Percentiles rank a stretch among this genome's conserved stretches.
Conservation (phyloP, 2,329 filamentous ascomycete genomes). For the Coniochaeta ligniaria region DNA sequence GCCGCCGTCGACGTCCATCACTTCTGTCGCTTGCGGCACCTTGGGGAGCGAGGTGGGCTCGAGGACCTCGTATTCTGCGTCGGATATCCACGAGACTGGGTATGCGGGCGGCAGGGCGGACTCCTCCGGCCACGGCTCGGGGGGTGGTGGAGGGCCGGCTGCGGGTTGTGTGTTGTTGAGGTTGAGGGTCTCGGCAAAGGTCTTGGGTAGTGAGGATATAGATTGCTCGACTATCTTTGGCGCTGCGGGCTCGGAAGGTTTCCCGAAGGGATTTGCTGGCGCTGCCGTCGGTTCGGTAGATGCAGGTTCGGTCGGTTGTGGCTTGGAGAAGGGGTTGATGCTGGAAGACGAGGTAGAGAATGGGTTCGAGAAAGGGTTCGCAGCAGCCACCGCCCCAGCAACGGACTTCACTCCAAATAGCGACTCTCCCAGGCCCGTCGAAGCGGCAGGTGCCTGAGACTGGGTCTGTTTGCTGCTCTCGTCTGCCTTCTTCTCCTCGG, state of each 20-base stretch:
- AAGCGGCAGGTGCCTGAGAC: constrained; percentile 20
- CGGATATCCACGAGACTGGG: constrained; percentile 68
- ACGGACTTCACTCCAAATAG: constrained; percentile 60
- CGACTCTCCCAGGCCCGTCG: constrained; percentile 51
- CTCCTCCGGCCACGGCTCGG: constrained; percentile 69
- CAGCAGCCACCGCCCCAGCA: constrained; percentile 21
- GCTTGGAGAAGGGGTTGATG: constrained; percentile 17
- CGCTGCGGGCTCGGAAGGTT: constrained; percentile 1
- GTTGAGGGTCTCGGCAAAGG: constrained; percentile 69
- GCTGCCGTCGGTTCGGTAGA: constrained; percentile 14
- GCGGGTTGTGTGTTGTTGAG: constrained; percentile 50
- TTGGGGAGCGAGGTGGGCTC: constrained; percentile 50
- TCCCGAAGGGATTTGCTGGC: constrained; percentile 50
- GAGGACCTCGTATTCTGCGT: constrained; percentile 88
- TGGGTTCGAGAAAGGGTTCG: constrained; percentile 62
- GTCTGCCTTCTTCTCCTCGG: constrained; percentile 17
- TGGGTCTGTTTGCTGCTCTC: constrained; percentile 26
- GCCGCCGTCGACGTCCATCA: constrained; percentile 36
- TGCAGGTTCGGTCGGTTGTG: background rate
- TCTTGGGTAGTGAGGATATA: constrained; percentile 40
- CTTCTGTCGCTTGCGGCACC: constrained; percentile 34
- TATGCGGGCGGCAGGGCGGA: constrained; percentile 63
- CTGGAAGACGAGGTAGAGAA: constrained; percentile 43
- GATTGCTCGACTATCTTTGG: constrained; percentile 8
- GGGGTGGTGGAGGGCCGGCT: constrained; percentile 27